Base-by-base conservation (phyloP, 2,329 filamentous ascomycete species). In the Colletotrichum sublineola region DNA sequence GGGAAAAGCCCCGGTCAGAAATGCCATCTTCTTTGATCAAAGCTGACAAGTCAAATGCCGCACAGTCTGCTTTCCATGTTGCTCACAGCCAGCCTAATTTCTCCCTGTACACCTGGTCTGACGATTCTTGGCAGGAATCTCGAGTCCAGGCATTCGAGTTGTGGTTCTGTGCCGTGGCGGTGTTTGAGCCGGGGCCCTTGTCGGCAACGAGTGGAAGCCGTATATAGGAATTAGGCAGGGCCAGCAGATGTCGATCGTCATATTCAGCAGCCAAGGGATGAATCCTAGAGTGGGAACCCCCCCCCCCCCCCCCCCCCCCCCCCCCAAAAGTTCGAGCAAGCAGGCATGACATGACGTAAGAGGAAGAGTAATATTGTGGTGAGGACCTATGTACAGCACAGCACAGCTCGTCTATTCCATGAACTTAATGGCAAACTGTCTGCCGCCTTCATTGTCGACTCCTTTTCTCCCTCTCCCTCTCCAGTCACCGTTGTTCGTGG, bases 1-100 rank as follows among this genome's bases (percentile, higher is more conserved):
- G 46, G 58, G 7, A 40, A 31, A 29, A 12, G 1, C 60, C 46
- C 33, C 14, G 33, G 36, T n/a, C 12, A 20, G 8, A 5, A 29
- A 62, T 20, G 20, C 12, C 18, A 18, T 12, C 1, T 33, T 7
- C 14, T 50, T 6, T 38, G 14, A 7, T 11, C 14, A 20, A 62
- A 63, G 40, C 33, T 52, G 60, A 63, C 60, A n/a, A 31, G 61
- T 63, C 61, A 53, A 42, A 36, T 52, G 61, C 24, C 46, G 46
- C n/a, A 14, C n/a, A 29, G 20, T 52, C 20, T 18, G 24, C 5
- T 52, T 52, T 29, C 15, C 4, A 40, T 5, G 46, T 15, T 15
- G 31, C 33, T 38, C 33, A 11, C 36, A 18, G 4, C 14, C 11
- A 20, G 46, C 46, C 33, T 31, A 5, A 11, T 38, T 20, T 31